A percentile compares a stretch with the other conserved stretches of the same genome.
Conservation (phyloP, 2,329 filamentous ascomycete species). For the Cladosporium sp. region DNA sequence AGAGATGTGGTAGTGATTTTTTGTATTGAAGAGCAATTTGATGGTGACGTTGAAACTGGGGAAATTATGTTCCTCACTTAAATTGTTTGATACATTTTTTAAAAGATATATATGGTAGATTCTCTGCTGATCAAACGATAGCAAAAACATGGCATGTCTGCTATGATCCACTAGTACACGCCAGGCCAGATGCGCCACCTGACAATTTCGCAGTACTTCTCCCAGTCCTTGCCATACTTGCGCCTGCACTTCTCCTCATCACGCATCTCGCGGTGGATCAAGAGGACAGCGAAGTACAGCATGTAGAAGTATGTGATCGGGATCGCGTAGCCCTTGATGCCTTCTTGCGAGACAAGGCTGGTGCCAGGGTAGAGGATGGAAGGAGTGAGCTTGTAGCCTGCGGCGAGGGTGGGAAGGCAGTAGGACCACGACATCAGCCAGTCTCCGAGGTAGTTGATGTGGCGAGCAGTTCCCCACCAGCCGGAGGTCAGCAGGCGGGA, state of each 20-base stretch:
- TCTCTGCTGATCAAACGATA: not conserved
- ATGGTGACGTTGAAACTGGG: not conserved
- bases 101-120: not conserved
- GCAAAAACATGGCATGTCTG: not conserved
- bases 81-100: not conserved
- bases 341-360: slow-evolving; percentile 59
- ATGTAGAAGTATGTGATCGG: slow-evolving; percentile 94
- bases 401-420: slow-evolving; percentile 79
- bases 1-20: not conserved
- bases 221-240: slow-evolving; percentile 94
- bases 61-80: not conserved
- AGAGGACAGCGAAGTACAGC: slow-evolving; percentile 82
- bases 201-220: slow-evolving; percentile 81
- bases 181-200: slow-evolving; percentile 81
- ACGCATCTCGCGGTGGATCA: slow-evolving; percentile 81
- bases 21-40: not conserved
- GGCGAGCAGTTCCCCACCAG: slow-evolving; percentile 90
- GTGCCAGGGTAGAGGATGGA: slow-evolving; percentile 58
- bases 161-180: slow-evolving; percentile 62
- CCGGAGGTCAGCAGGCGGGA: slow-evolving; percentile 80
- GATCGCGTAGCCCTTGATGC: slow-evolving; percentile 79
- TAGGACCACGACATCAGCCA: slow-evolving; percentile 95
- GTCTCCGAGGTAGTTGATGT: slow-evolving; percentile 96
- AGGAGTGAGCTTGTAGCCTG: slow-evolving; percentile 73
- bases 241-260: slow-evolving; percentile 88